These are phyloP conservation scores for Penstemon eatonii DNA, from an alignment of 257 asterid species.

Conservation along the genomic window DNA sequence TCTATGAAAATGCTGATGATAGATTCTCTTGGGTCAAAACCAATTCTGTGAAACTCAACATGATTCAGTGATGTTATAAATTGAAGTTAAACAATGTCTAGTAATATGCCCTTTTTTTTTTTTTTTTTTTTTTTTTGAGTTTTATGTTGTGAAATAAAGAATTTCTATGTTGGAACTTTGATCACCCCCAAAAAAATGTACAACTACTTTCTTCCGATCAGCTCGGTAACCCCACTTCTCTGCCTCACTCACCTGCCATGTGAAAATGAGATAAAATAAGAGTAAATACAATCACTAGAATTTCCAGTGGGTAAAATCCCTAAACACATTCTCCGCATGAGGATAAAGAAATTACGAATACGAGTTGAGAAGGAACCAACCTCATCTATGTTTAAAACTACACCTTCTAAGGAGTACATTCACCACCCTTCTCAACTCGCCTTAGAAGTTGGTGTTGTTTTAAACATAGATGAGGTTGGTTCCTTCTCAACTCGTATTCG, in stretches of 20 bases:
- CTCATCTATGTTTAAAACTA: slow-evolving; percentile 2
- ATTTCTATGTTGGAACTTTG: too few species aligned
- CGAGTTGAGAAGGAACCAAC: neutral
- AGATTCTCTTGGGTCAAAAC: too few species aligned
- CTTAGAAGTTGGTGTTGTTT: neutral
- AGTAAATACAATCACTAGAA: slow-evolving; percentile 16
- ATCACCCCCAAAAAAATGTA: slow-evolving; percentile 54
- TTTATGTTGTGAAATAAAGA: too few species aligned
- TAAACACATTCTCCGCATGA: neutral
- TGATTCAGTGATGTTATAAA: too few species aligned
- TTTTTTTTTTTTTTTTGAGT: too few species aligned
- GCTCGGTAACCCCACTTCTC: slow-evolving; percentile 77
- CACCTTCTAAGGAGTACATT: neutral
- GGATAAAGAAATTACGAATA: neutral
- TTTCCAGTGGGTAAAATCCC: neutral
- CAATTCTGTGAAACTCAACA: too few species aligned
- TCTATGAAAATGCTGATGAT: too few species aligned
- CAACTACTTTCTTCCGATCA: slow-evolving; percentile 81
- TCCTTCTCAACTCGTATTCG: neutral
- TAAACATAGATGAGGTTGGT: slow-evolving; percentile 12
- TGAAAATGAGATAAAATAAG: slow-evolving; percentile 12
- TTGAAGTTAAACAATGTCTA: too few species aligned
- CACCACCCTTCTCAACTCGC: too few species aligned
- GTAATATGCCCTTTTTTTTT: too few species aligned
- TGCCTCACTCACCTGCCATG: slow-evolving; percentile 83